A percentile compares a stretch with the other conserved stretches of the same genome.
Conservation (phyloP, 306 rosid species). For the Canavalia gladiata region DNA sequence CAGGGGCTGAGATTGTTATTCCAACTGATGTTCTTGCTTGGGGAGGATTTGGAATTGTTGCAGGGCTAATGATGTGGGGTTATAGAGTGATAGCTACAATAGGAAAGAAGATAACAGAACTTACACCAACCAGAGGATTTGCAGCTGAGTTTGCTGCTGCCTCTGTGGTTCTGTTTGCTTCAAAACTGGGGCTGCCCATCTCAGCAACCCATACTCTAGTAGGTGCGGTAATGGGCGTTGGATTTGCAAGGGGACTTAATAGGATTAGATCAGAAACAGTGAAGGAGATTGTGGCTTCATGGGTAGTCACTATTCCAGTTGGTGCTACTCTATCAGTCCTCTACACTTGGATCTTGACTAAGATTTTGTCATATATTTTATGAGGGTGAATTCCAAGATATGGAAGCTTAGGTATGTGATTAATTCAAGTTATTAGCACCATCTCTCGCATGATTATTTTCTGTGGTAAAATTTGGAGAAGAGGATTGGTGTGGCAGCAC, state of each 20-base stretch:
- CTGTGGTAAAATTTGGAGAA: constrained; percentile 40
- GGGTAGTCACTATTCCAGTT: constrained; percentile 93
- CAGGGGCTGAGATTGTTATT: constrained; percentile 75
- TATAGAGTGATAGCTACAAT: constrained; percentile 96
- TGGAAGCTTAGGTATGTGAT: constrained; percentile 44
- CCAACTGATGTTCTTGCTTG: constrained; percentile 97
- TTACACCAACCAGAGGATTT: constrained; percentile 97
- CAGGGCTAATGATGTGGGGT: constrained; percentile 96
- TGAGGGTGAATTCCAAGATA: constrained; percentile 55
- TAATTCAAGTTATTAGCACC: constrained; percentile 37
- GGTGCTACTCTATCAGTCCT: constrained; percentile 78
- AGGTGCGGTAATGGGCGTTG: constrained; percentile 99
- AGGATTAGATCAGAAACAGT: constrained; percentile 93
- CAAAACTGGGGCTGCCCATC: constrained; percentile 85
- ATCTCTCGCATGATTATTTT: constrained; percentile 43
- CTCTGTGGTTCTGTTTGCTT: constrained; percentile 88
- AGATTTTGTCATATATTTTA: constrained; percentile 71
- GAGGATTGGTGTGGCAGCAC: constrained; percentile 37
- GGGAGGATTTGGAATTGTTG: constrained; percentile 99
- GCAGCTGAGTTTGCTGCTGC: constrained; percentile 99
- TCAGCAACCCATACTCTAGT: constrained; percentile 95
- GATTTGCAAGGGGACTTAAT: constrained; percentile 95
- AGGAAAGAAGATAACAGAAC: constrained; percentile 94
- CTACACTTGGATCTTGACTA: constrained; percentile 92
- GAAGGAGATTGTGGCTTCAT: constrained; percentile 89